Evolutionary conservation across 1,284 basidiomycete genomes (phyloP).

Genomic region (Pyrrhoderma noxium): DNA sequence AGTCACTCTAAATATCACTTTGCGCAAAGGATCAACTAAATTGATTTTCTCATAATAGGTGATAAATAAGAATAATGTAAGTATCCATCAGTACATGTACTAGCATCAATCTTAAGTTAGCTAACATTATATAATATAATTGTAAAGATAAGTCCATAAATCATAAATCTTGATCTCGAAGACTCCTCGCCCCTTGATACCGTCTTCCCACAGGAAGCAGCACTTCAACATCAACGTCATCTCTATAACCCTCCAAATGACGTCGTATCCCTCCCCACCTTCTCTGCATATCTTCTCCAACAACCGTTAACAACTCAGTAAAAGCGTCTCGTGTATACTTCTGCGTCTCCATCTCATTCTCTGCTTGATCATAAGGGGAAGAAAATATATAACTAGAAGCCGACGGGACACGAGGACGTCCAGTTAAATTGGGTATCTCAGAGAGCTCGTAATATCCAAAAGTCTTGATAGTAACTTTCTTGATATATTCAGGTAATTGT

Average conservation of each 20-base stretch:
- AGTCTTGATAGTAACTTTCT: background rate
- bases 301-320: background rate
- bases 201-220: no score
- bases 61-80: no score
- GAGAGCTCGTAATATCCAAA: background rate
- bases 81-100: no score
- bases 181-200: no score
- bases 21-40: no score
- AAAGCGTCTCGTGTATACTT: background rate
- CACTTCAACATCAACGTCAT: background rate
- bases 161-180: no score
- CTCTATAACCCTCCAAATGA: constrained; percentile 6
- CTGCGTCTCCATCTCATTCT: background rate
- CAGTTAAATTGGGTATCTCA: no score
- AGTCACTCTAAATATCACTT: no score
- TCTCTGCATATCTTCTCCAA: background rate
- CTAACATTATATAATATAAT: no score
- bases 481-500: background rate
- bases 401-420: background rate
- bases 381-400: background rate
- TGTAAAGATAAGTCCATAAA: no score
- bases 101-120: no score
- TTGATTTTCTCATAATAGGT: no score
- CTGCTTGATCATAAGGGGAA: background rate
- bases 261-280: constrained; percentile 4